Percentiles rank a stretch among this genome's conserved stretches.
Conservation (phyloP, 1,284 basidiomycete species). For the Rhodotorula sp. region DNA sequence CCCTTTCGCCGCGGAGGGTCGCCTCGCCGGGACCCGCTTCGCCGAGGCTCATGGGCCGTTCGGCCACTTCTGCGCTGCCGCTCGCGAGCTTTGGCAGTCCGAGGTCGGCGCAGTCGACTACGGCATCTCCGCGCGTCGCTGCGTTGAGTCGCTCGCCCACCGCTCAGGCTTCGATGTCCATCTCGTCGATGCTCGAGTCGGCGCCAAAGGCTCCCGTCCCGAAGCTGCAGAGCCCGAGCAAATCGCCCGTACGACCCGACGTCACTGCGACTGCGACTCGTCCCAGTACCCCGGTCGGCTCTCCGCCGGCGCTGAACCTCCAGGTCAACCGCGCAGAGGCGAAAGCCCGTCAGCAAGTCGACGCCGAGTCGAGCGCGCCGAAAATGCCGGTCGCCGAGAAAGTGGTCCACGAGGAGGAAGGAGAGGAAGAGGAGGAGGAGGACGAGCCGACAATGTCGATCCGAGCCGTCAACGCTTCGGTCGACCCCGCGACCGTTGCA, state of each 20-base stretch:
- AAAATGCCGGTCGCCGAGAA: neutral
- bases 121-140: neutral
- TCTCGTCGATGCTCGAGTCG: neutral
- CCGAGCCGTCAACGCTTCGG: constrained; percentile 23
- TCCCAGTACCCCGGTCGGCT: constrained; percentile 17
- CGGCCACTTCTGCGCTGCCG: constrained; percentile 22
- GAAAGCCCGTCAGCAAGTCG: neutral
- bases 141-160: constrained; percentile 4
- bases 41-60: constrained; percentile 17
- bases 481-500: constrained; percentile 2
- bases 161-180: neutral
- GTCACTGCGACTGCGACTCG: constrained; percentile 1
- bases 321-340: neutral
- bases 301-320: constrained; percentile 9
- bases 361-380: neutral
- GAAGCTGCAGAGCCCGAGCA: neutral
- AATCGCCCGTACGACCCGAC: constrained; percentile 4
- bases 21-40: constrained; percentile 21
- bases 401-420: constrained; percentile 7
- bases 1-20: constrained; percentile 16
- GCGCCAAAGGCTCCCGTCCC: neutral
- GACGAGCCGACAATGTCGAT: constrained; percentile 17
- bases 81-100: constrained; percentile 22
- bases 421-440: constrained; percentile 18
- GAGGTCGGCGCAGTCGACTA: neutral